Conservation (phyloP, 805 yeast genomes). For the Candida wancherniae region DNA sequence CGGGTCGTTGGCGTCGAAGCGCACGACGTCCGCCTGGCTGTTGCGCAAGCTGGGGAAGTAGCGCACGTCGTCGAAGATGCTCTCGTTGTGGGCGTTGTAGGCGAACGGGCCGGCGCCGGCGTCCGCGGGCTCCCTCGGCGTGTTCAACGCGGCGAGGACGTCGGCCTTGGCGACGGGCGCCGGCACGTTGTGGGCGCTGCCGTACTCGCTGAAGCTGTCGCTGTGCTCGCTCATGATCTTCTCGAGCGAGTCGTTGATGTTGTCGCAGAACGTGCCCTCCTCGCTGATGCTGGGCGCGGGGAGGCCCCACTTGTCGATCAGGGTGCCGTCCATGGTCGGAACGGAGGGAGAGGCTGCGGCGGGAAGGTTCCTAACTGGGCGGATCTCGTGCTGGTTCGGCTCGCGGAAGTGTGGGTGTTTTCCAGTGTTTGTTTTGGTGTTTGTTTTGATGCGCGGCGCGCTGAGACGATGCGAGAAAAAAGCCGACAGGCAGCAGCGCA, state of each 20-base stretch:
- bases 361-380: too few species aligned
- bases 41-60: slow-evolving; percentile 29
- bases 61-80: slow-evolving; percentile 33
- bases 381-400: too few species aligned
- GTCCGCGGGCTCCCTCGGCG: too few species aligned
- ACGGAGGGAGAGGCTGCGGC: too few species aligned
- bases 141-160: too few species aligned
- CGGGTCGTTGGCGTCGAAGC: slow-evolving; percentile 31
- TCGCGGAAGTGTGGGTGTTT: too few species aligned
- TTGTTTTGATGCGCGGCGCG: too few species aligned
- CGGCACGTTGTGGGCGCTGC: slow-evolving; percentile 1
- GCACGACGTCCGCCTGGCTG: slow-evolving; percentile 20
- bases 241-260: slow-evolving; percentile 6
- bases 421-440: too few species aligned
- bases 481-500: too few species aligned
- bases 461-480: too few species aligned
- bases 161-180: not conserved
- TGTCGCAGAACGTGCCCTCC: slow-evolving; percentile 11
- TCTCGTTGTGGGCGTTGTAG: slow-evolving; percentile 35
- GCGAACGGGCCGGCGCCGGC: too few species aligned
- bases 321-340: slow-evolving; percentile 1
- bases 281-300: slow-evolving; percentile 8
- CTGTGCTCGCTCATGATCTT: slow-evolving; percentile 1
- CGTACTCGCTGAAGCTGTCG: not conserved
- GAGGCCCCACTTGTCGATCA: slow-evolving; percentile 2